These are phyloP conservation scores for Aaosphaeria pasadenensis DNA, from an alignment of 2,329 filamentous ascomycete genomes.

Conservation along the genomic window DNA sequence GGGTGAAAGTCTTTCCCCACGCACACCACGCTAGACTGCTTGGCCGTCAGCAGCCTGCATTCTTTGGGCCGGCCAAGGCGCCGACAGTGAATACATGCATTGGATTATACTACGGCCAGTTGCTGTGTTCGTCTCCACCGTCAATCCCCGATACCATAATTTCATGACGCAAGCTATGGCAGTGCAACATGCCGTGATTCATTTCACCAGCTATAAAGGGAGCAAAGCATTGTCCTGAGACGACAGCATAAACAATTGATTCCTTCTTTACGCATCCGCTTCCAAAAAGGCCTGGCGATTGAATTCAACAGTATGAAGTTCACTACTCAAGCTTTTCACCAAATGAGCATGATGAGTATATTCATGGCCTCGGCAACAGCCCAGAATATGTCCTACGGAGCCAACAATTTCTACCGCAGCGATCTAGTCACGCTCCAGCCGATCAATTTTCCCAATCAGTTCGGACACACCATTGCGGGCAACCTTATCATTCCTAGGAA, in stretches of 20 bases:
- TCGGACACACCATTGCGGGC: constrained; percentile 5
- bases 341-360: not conserved
- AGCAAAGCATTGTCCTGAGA: not conserved
- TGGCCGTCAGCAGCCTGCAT: too few species aligned
- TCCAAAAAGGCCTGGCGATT: not conserved
- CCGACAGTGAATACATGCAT: too few species aligned
- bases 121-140: too few species aligned
- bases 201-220: not conserved
- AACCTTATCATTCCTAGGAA: constrained; percentile 9
- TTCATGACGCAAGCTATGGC: not conserved
- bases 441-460: constrained; percentile 9
- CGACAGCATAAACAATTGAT: not conserved
- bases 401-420: constrained; percentile 14
- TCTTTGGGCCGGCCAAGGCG: too few species aligned
- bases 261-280: not conserved
- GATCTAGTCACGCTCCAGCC: constrained; percentile 7
- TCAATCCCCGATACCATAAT: too few species aligned
- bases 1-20: too few species aligned
- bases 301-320: not conserved
- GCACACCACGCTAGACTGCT: too few species aligned
- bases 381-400: constrained; percentile 12
- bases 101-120: too few species aligned
- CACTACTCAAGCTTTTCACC: not conserved
- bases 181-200: not conserved
- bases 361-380: constrained; percentile 1